Base-by-base conservation (phyloP, 495 filamentous ascomycete genomes). In the Oidiodendron maius region DNA sequence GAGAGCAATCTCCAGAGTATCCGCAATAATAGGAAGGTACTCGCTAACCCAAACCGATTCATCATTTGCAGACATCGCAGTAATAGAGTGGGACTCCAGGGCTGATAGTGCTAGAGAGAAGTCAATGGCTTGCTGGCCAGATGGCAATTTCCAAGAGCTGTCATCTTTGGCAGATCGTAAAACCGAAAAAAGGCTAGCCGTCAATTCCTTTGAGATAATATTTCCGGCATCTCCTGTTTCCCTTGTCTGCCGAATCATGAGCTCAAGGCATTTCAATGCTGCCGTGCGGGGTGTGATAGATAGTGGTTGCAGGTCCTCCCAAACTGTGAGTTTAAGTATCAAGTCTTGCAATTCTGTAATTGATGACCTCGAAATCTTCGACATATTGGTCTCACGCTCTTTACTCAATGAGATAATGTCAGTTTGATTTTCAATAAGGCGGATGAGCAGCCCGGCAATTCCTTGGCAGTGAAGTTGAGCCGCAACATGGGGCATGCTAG, bases 301-400 rank as follows among this genome's bases (percentile, higher is more conserved):
- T 12, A 58, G 52, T 16, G 78, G 81, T 32, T 64, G 58, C 6
- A 18, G 63, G 3, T 72, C 68, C 21, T 68, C 64, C 81, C 81
- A 90, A 18, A 81, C 61, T 3, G 69, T 61, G n/a, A 75, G 67
- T 41, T 71, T 62, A 26, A 70, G 60, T 12, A 82, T 56, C 16
- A 69, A 60, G 23, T 59, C 59, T 39, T 74, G 71, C 44, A 88
- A 68, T 2, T 72, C 66, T 15, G 57, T 51, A n/a, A 88, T 50
- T 2, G 76, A 61, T 8, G 53, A 66, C 48, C 81, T 82, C 15
- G 70, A 72, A 10, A 76, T 64, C 59, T 76, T 84, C 3, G 87
- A 83, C 60, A 88, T 68, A 51, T 89, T 91, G n/a, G 63, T 73
- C 52, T 75, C 77, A 20, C 83, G 72, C 16, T 86, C 80, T 58